These are phyloP conservation scores for Arabidopsis thaliana DNA, from an alignment of 345 rosid species.

Conservation along the genomic window DNA sequence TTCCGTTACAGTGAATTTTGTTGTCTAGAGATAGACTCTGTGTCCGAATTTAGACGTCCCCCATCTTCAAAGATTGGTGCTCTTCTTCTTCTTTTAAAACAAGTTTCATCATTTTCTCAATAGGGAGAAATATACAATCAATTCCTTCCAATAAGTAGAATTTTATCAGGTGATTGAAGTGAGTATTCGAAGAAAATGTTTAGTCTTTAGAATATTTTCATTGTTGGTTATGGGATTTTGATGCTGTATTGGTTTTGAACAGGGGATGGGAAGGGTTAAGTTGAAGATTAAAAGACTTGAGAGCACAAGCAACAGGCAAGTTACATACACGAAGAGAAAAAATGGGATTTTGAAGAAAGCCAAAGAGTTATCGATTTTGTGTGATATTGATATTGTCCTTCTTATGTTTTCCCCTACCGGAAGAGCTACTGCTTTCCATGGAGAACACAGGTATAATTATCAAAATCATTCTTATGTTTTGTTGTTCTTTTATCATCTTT, in stretches of 20 bases:
- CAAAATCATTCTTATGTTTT: neutral
- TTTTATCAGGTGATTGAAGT: constrained; percentile 31
- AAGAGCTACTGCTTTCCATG: constrained; percentile 70
- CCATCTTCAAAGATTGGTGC: constrained; percentile 22
- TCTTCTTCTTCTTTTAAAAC: constrained; percentile 24
- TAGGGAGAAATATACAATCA: neutral
- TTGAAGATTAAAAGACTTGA: constrained; percentile 84
- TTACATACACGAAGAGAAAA: constrained; percentile 82
- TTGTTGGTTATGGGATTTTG: neutral
- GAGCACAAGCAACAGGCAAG: constrained; percentile 72
- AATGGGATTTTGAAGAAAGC: constrained; percentile 93
- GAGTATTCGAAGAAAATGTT: constrained; percentile 10
- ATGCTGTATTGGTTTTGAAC: neutral
- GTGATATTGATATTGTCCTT: constrained; percentile 82
- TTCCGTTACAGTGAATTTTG: constrained; percentile 38
- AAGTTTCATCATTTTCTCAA: neutral
- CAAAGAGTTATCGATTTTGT: constrained; percentile 80
- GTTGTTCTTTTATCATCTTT: neutral
- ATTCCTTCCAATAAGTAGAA: constrained; percentile 8
- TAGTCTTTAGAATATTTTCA: neutral
- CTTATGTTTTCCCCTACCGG: constrained; percentile 93
- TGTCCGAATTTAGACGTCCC: constrained; percentile 9
- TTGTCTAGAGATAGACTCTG: constrained; percentile 37
- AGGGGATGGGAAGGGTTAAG: constrained; percentile 95
- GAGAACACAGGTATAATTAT: constrained; percentile 62